phyloP scores from a whole-genome alignment of 495 filamentous ascomycete genomes.

The Astrocystis sublimbata region DNA sequence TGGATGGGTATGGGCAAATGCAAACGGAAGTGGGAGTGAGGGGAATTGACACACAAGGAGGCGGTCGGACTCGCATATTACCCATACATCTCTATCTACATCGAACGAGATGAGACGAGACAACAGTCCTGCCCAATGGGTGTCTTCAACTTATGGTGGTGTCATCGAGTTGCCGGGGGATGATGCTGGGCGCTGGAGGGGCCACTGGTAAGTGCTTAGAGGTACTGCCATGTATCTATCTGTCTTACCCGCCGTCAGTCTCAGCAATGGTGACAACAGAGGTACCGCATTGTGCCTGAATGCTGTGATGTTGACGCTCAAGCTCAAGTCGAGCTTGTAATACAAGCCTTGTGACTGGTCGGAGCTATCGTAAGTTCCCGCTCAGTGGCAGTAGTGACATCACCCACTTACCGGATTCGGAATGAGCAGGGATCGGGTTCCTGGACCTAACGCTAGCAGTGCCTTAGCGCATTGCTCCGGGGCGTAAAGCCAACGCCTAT shows the following conservation, averaged over 20 bases:
- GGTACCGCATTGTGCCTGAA: too few relatives aligned
- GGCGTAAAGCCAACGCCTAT: too few relatives aligned
- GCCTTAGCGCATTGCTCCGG: too few relatives aligned
- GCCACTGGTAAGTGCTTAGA: too few relatives aligned
- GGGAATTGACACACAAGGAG: background rate
- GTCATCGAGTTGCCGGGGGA: background rate
- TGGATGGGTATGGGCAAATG: background rate
- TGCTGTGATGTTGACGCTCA: background rate
- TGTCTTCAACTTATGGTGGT: slow-evolving; percentile 1
- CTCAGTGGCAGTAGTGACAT: slow-evolving; percentile 10
- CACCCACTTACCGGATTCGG: slow-evolving; percentile 5
- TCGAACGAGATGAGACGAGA: background rate
- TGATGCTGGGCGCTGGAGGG: background rate
- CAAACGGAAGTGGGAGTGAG: background rate
- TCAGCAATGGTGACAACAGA: too few relatives aligned
- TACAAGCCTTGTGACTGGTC: slow-evolving; percentile 28
- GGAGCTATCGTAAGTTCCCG: slow-evolving; percentile 12
- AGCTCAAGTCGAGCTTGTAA: slow-evolving; percentile 23
- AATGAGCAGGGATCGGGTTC: background rate
- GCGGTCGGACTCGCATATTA: background rate
- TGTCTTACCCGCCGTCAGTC: too few relatives aligned
- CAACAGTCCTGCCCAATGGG: background rate
- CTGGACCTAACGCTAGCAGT: background rate
- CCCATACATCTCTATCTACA: too few relatives aligned
- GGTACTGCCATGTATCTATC: too few relatives aligned